Base-by-base conservation (phyloP, 1,284 basidiomycete species). In the Marasmius tenuissimus region DNA sequence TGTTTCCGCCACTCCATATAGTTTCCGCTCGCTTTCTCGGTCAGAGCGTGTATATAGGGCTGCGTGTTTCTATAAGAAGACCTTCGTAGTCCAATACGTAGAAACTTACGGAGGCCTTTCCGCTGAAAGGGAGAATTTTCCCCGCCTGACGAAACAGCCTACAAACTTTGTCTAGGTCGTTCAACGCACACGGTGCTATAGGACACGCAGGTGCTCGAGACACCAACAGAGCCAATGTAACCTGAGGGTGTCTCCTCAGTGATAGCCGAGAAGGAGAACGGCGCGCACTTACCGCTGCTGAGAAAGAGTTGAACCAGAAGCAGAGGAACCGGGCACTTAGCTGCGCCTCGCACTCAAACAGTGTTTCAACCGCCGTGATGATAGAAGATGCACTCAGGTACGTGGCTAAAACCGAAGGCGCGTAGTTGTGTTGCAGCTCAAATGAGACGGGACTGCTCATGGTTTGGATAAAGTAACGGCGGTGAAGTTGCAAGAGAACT, bases 271-370 rank as follows among this genome's bases (percentile, higher is more conserved):
- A 37, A 47, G 1, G 14, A 61, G 27, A 47, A 61, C 6, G 48
- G 57, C 59, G 38, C 16, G 45, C 35, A 79, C 89, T 72, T 72
- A 92, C 90, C 58, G 87, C 84, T 40, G 88, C 89, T 50, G 90
- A 91, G 72, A 91, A 92, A 18, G 87, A 81, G 68, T 92, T 90
- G 61, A 90, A 90, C 81, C 89, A 92, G 67, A 91, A 84, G 74
- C 89, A 87, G 76, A 91, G 84, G 72, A 90, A 87, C 40, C 91
- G 81, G 65, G 84, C 84, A 61, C 86, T 86, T 49, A 92, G 74
- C 57, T 82, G 78, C 11, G 84, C 82, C 69, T 90, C 85, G 61
- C 84, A 81, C 37, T 84, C 80, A 69, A 85, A 86, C 16, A 91
- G 71, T 58, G 78, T 81, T 67, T 85, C 84, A 50, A 90, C 75